A percentile compares a stretch with the other conserved stretches of the same genome.
These are phyloP conservation scores for Saitozyma podzolica DNA, from an alignment of 768 basidiomycete genomes.

Conservation along the genomic window DNA sequence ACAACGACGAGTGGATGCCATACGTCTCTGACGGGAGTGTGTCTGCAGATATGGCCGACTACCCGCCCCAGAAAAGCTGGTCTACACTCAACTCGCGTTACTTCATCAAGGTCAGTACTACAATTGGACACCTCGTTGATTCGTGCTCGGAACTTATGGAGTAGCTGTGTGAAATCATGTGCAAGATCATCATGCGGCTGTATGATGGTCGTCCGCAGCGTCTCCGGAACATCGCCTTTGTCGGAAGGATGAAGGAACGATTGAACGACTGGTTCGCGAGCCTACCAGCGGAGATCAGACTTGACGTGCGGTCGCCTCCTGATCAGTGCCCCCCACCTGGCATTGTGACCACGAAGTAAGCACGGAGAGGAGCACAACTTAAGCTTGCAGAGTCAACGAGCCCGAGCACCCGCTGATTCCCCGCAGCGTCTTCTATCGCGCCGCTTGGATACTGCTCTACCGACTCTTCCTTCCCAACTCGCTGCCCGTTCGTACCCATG, in stretches of 20 bases:
- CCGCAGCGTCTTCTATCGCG: constrained; percentile 24
- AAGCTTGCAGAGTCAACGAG: not conserved
- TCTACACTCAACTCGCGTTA: constrained; percentile 19
- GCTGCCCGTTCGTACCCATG: constrained; percentile 9
- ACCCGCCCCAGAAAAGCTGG: constrained; percentile 17
- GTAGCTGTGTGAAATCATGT: constrained; percentile 25
- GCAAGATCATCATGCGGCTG: constrained; percentile 26
- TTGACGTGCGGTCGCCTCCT: constrained; percentile 14
- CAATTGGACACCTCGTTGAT: too few species aligned
- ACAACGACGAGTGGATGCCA: constrained; percentile 23
- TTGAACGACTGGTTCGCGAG: constrained; percentile 17
- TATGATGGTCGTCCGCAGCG: constrained; percentile 21
- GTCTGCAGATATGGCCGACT: constrained; percentile 11
- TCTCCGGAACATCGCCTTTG: constrained; percentile 10
- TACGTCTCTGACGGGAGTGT: constrained; percentile 14
- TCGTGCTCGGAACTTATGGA: too few species aligned
- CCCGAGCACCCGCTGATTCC: not conserved
- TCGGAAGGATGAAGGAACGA: constrained; percentile 10
- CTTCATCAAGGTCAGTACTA: constrained; percentile 12
- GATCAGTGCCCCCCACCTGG: constrained; percentile 27
- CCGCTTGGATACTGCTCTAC: constrained; percentile 26
- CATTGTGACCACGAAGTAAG: constrained; percentile 31
- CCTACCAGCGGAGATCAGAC: constrained; percentile 16
- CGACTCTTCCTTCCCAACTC: constrained; percentile 26
- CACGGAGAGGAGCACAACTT: not conserved